These are phyloP conservation scores for Phytopythium boreale DNA, from an alignment of 352 stramenopile genomes.

Conservation along the genomic window DNA sequence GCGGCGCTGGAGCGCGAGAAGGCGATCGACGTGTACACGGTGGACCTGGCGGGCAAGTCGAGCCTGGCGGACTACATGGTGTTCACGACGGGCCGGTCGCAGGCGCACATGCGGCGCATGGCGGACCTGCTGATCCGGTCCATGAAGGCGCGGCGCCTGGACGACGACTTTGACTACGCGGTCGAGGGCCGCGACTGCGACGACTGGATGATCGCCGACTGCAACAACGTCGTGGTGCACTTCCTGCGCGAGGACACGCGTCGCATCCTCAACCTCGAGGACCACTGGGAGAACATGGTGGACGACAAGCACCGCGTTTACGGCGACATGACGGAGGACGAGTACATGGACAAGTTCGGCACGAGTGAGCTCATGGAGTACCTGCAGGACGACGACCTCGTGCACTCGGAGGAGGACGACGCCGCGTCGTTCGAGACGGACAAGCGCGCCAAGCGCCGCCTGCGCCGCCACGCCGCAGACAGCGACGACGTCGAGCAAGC, in stretches of 20 bases:
- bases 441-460: conserved; percentile 8
- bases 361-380: conserved; percentile 86
- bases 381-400: conserved; percentile 58
- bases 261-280: conserved; percentile 68
- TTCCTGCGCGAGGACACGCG: conserved; percentile 80
- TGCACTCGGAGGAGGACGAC: conserved; percentile 22
- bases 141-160: conserved; percentile 61
- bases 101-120: conserved; percentile 86
- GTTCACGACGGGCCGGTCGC: conserved; percentile 81
- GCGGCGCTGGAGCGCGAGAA: conserved; percentile 68
- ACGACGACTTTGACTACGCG: conserved; percentile 76
- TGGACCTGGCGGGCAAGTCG: conserved; percentile 73
- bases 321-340: conserved; percentile 77
- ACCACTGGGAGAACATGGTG: conserved; percentile 85
- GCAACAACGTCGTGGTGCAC: conserved; percentile 89
- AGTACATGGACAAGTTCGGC: conserved; percentile 88
- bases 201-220: conserved; percentile 93
- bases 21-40: conserved; percentile 73
- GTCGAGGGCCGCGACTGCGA: conserved; percentile 89
- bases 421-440: neutral
- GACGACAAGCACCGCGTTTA: conserved; percentile 80
- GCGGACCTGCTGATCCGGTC: conserved; percentile 86
- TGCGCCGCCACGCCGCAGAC: neutral
- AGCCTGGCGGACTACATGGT: conserved; percentile 88
- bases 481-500: neutral